Base-by-base conservation (phyloP, 2,329 filamentous ascomycete species). In the Scedosporium minutisporum region DNA sequence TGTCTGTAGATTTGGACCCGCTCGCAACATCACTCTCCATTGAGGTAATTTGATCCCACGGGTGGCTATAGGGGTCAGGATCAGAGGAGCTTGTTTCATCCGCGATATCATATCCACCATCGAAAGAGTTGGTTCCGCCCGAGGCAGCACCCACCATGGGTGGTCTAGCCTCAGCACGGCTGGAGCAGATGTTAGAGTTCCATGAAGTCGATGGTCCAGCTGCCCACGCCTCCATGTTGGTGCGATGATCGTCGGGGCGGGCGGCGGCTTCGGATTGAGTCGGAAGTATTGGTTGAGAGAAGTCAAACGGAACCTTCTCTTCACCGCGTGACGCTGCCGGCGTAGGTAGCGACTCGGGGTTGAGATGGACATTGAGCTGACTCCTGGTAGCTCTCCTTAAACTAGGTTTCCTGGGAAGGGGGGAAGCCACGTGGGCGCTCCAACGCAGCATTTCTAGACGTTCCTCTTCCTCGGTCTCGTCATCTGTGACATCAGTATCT, bases 361-460 rank as follows among this genome's bases (percentile, higher is more conserved):
- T 55, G 12, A 55, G 51, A 23, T 55, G 51, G 12, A 55, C 23
- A 23, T 55, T 55, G 23, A 55, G 23, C 23, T 63, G 57, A 27
- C 62, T 63, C 53, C 27, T 55, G 3, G 57, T 12, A 14, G 57
- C 57, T 6, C 62, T 42, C 23, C 27, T 46, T 14, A 63, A 44
- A 21, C 12, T 41, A 14, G 55, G 55, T 6, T 42, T 58, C 27
- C n/a, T 60, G 33, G n/a, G 41, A 42, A 21, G n/a, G 10, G 14
- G 10, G n/a, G 51, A 25, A 23, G 18, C 18, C 23, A 16, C 29
- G 14, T 21, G 38, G 23, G 41, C 1, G 10, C 41, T 16, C 41
- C 7, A 42, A 12, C 42, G 57, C 9, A 42, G 25, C 57, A 21
- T 51, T 14, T 58, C 53, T 16, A 29, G 21, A 21, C 23, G 55